Percentiles rank a stretch among this genome's conserved stretches.
Evolutionary conservation across 2,329 filamentous ascomycete genomes (phyloP).

Genomic region (Sporothrix pallida): DNA sequence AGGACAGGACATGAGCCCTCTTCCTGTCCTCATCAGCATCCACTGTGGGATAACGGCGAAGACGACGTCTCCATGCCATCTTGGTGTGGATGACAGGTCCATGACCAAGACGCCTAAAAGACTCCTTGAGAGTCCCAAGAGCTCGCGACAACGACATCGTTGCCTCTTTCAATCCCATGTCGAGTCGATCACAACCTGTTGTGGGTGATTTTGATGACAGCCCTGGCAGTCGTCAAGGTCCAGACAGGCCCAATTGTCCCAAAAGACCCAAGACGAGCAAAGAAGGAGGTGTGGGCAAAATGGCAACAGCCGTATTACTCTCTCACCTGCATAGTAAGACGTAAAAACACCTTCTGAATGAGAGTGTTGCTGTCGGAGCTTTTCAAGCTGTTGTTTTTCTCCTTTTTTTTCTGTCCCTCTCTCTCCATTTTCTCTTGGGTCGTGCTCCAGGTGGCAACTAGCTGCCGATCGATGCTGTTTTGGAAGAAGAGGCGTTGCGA

Average conservation of each 20-base stretch:
- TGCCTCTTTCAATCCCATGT: slow-evolving; percentile 12
- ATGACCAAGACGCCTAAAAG: neutral
- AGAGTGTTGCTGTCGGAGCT: neutral
- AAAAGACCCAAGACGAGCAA: neutral
- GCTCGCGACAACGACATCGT: neutral
- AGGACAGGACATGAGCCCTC: neutral
- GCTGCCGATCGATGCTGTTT: neutral
- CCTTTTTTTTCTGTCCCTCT: neutral
- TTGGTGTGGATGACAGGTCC: neutral
- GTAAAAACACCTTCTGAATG: no score
- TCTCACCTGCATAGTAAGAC: neutral
- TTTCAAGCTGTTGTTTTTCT: neutral
- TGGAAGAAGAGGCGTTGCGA: neutral
- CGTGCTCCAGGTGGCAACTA: neutral
- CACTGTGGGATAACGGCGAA: neutral
- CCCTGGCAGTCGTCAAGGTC: neutral
- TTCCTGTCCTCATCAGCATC: neutral
- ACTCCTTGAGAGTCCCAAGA: neutral
- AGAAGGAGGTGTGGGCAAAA: neutral
- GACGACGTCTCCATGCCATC: neutral
- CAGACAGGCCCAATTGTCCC: neutral
- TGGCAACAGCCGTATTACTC: slow-evolving; percentile 12
- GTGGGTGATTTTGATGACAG: neutral
- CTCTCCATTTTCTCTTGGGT: neutral
- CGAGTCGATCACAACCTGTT: slow-evolving; percentile 23